Evolutionary conservation across 2,329 filamentous ascomycete species (phyloP).

Genomic region (Helminthosporium solani): DNA sequence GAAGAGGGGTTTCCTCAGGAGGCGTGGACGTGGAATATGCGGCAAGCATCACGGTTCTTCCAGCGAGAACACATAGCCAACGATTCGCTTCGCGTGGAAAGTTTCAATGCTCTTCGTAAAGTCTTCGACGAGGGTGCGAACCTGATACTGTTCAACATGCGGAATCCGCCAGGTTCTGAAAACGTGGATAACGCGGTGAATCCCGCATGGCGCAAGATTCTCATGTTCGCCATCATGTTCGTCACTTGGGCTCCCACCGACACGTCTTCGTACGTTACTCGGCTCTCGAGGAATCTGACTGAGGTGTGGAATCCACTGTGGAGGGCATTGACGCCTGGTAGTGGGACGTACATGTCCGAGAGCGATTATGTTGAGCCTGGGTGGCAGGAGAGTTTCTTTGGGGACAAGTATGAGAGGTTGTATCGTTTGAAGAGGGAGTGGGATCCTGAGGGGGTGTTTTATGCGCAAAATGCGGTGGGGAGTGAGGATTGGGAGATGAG

Average conservation of each 20-base stretch:
- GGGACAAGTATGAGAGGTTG: slow-evolving; percentile 14
- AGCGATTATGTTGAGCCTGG: slow-evolving; percentile 23
- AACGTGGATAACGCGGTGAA: slow-evolving; percentile 11
- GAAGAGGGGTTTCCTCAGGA: slow-evolving; percentile 19
- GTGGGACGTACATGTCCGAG: slow-evolving; percentile 31
- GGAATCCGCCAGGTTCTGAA: slow-evolving; percentile 6
- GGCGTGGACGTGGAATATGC: slow-evolving; percentile 20
- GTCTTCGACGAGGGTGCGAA: slow-evolving; percentile 22
- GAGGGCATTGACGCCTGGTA: slow-evolving; percentile 8
- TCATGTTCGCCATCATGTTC: slow-evolving; percentile 14
- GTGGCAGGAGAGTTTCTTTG: slow-evolving; percentile 14
- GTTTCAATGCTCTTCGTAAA: slow-evolving; percentile 16
- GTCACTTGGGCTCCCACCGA: slow-evolving; percentile 7
- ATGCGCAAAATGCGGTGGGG: slow-evolving; percentile 8
- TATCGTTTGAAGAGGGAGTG: slow-evolving; percentile 9
- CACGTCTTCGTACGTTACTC: neutral
- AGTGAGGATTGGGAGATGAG: slow-evolving; percentile 13
- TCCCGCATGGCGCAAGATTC: slow-evolving; percentile 8
- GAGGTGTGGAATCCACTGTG: slow-evolving; percentile 12
- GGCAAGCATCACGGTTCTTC: slow-evolving; percentile 29
- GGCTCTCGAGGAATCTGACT: slow-evolving; percentile 6
- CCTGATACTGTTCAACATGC: slow-evolving; percentile 10
- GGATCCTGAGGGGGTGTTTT: slow-evolving; percentile 19
- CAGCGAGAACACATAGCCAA: slow-evolving; percentile 20
- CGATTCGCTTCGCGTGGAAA: slow-evolving; percentile 20